Conservation (phyloP, 2,329 filamentous ascomycete species). For the Talaromyces sp. region DNA sequence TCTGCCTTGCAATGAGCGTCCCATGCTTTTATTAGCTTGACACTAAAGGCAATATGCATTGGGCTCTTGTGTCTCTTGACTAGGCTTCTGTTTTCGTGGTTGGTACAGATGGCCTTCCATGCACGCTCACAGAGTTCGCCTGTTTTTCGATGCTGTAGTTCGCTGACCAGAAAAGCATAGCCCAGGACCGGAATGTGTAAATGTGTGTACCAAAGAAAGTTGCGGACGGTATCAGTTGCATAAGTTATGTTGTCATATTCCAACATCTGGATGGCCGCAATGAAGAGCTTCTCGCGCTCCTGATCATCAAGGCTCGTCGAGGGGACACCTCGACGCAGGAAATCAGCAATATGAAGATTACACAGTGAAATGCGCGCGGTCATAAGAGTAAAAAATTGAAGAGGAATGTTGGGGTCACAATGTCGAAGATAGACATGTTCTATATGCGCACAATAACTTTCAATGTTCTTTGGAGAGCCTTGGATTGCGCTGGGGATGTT, state of each 20-base stretch:
- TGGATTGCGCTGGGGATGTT: not conserved
- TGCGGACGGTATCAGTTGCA: conserved; percentile 46
- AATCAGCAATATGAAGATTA: conserved; percentile 23
- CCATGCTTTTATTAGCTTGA: conserved; percentile 61
- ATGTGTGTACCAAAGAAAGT: conserved; percentile 57
- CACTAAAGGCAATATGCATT: conserved; percentile 55
- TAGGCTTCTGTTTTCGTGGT: conserved; percentile 51
- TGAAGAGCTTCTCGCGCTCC: conserved; percentile 52
- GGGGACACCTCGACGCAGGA: conserved; percentile 10
- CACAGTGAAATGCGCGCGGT: conserved; percentile 55
- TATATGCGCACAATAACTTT: conserved; percentile 52
- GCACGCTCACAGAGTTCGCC: conserved; percentile 57
- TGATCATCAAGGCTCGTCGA: not conserved
- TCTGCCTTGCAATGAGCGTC: conserved; percentile 51
- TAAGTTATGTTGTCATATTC: conserved; percentile 58
- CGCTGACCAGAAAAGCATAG: conserved; percentile 57
- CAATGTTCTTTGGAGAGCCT: conserved; percentile 33
- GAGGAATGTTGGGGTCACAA: conserved; percentile 55
- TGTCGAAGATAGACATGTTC: conserved; percentile 53
- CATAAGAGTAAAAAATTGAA: conserved; percentile 56
- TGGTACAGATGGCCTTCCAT: conserved; percentile 54
- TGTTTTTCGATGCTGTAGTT: conserved; percentile 49
- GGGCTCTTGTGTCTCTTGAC: conserved; percentile 50
- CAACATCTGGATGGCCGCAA: conserved; percentile 55
- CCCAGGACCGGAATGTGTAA: conserved; percentile 59